phyloP scores from a whole-genome alignment of 2,329 filamentous ascomycete genomes.

The Amauroascus verrucosus region DNA sequence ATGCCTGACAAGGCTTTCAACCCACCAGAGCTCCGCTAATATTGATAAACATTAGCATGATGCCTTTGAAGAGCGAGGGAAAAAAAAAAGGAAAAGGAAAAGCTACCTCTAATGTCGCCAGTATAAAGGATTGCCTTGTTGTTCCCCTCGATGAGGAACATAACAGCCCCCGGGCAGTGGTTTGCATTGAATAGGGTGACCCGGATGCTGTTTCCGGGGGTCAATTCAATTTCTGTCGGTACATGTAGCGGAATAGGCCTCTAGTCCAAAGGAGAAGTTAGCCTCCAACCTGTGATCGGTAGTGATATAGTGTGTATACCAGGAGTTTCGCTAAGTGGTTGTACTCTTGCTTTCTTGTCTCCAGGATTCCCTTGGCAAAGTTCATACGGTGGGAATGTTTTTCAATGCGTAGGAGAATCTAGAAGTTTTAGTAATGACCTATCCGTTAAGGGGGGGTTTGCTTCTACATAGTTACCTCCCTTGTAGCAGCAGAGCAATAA shows the following conservation, averaged over 20 bases:
- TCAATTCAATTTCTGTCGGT: constrained; percentile 64
- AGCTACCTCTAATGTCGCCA: constrained; percentile 62
- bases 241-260: constrained; percentile 75
- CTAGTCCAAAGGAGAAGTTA: constrained; percentile 28
- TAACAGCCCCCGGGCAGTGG: constrained; percentile 79
- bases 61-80: too few relatives aligned
- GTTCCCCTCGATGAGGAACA: constrained; percentile 77
- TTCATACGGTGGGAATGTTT: constrained; percentile 72
- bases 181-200: constrained; percentile 87
- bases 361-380: constrained; percentile 64
- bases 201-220: constrained; percentile 56
- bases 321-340: constrained; percentile 62
- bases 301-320: constrained; percentile 27
- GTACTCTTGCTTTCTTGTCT: constrained; percentile 64
- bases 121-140: constrained; percentile 72
- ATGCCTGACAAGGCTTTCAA: constrained; percentile 60
- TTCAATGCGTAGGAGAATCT: constrained; percentile 68
- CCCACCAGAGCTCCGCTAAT: constrained; percentile 68
- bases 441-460: not conserved
- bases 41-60: constrained; percentile 10
- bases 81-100: constrained; percentile 4
- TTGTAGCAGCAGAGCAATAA: constrained; percentile 79
- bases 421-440: too few relatives aligned
- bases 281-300: not conserved
- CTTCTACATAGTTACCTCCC: constrained; percentile 41